Evolutionary conservation across 2,329 filamentous ascomycete species (phyloP).

Genomic region (Alternaria sp.): DNA sequence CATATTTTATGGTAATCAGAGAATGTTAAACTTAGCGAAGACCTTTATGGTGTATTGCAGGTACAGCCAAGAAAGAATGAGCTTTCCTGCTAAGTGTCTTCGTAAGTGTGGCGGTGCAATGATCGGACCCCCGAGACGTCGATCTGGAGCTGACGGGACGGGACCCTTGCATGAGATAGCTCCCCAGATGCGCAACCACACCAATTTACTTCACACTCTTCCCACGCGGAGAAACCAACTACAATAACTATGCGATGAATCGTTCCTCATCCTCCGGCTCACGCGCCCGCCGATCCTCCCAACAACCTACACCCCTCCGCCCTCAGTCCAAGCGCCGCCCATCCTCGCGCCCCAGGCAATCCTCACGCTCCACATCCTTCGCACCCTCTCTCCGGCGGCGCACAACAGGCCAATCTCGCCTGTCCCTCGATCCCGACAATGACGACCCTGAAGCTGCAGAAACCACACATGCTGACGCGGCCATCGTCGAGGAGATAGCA

Average conservation of each 20-base stretch:
- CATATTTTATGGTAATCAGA: no score
- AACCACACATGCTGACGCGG: slow-evolving; percentile 67
- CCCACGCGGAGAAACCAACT: slow-evolving; percentile 1
- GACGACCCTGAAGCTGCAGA: slow-evolving; percentile 64
- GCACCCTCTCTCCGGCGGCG: slow-evolving; percentile 64
- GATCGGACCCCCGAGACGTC: slow-evolving; percentile 3
- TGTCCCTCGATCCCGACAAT: slow-evolving; percentile 66
- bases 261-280: slow-evolving; percentile 37
- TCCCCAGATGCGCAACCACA: slow-evolving; percentile 4
- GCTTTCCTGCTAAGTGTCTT: not conserved
- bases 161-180: slow-evolving; percentile 17
- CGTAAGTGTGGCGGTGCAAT: slow-evolving; percentile 3
- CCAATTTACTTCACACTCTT: not conserved
- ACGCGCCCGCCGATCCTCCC: slow-evolving; percentile 10
- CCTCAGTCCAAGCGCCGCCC: slow-evolving; percentile 52
- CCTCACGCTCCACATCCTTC: slow-evolving; percentile 57
- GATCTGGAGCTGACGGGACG: slow-evolving; percentile 4
- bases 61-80: not conserved
- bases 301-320: slow-evolving; percentile 53
- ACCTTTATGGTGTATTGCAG: not conserved
- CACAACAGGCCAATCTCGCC: slow-evolving; percentile 72
- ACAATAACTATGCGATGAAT: slow-evolving; percentile 56
- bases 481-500: slow-evolving; percentile 92
- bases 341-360: slow-evolving; percentile 34
- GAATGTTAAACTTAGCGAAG: not conserved